Base-by-base conservation (phyloP, 441 rosid genomes). In the Metrosideros polymorpha region DNA sequence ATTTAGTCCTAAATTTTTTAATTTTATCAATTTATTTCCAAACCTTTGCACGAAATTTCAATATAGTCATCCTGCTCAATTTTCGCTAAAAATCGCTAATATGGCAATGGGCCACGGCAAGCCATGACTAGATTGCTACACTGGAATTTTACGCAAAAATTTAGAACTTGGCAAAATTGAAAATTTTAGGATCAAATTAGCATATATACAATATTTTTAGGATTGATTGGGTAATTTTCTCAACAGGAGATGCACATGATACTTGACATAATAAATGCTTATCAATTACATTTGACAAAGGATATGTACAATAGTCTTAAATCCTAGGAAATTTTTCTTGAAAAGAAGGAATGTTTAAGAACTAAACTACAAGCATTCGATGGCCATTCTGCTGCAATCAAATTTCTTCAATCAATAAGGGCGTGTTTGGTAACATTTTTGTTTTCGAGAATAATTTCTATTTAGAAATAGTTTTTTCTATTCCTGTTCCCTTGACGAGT, bases 51-150 rank as follows among this genome's bases (percentile, higher is more conserved):
- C 1, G 3, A 39, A 71, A 22, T 35, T 39, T 22, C 12, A 22
- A 71, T 71, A 5, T 71, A 71, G 2, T 10, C 47, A 3, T 39
- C 19, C 13, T 1, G 12, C 24, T 39, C 4, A 71, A 19, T 22
- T 35, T 71, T 66, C 1, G 6, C 0, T 5, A 0, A 0, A 35
- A 66, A 61, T 9, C 7, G 5, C 2, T 5, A 0, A 66, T 1
- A 1, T 32, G 2, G 0, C 2, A 7, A 4, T 66, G 6, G 9
- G 1, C 3, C 4, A 32, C 22, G 1, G 13, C 1, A 0, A 0
- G 1, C 1, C 2, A 19, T 35, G 4, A 9, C 24, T 35, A 6
- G 2, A 66, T 35, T 8, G 12, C 13, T 13, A 0, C 14, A 18
- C 1, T 39, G 8, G 2, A 71, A 39, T 39, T 71, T 39, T 39